Percentiles rank a stretch among this genome's conserved stretches.
phyloP scores from a whole-genome alignment of 495 filamentous ascomycete genomes.

The Trichoderma reesei region DNA sequence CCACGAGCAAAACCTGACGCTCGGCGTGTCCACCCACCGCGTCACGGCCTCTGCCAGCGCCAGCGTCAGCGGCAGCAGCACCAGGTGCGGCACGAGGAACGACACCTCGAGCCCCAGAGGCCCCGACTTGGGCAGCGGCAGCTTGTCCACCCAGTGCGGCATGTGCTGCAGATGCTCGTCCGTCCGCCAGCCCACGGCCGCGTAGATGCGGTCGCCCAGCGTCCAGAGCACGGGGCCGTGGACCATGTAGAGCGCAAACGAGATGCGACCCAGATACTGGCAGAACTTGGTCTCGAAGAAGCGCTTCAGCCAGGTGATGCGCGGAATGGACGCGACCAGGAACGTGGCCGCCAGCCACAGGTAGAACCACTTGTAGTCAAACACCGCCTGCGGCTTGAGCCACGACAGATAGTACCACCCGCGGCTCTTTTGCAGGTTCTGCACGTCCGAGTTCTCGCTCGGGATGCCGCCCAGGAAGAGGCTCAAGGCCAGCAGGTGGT shows the following conservation, averaged over 20 bases:
- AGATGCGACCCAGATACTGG: constrained; percentile 56
- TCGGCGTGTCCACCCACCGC: constrained; percentile 45
- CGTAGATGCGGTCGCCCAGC: constrained; percentile 37
- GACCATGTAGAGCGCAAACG: constrained; percentile 55
- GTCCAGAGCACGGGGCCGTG: constrained; percentile 49
- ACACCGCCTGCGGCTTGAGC: constrained; percentile 42
- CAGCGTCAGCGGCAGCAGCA: constrained; percentile 46
- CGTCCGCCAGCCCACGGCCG: constrained; percentile 39
- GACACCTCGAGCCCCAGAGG: constrained; percentile 45
- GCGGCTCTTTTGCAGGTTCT: constrained; percentile 25
- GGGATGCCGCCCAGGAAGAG: constrained; percentile 40
- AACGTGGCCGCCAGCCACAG: constrained; percentile 43
- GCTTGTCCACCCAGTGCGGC: constrained; percentile 33
- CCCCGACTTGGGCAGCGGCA: constrained; percentile 39
- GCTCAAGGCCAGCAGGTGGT: constrained; percentile 33
- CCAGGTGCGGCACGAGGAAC: constrained; percentile 43
- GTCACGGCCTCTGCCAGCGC: constrained; percentile 49
- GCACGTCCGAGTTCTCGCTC: constrained; percentile 23
- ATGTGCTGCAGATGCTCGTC: constrained; percentile 28
- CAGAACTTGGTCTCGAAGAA: constrained; percentile 50
- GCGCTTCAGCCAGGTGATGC: constrained; percentile 33
- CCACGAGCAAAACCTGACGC: constrained; percentile 44
- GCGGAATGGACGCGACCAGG: constrained; percentile 43
- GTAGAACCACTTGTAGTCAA: constrained; percentile 39
- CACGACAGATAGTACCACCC: constrained; percentile 38